phyloP scores from a whole-genome alignment of 2,329 filamentous ascomycete genomes.

The Fusarium newnesense region DNA sequence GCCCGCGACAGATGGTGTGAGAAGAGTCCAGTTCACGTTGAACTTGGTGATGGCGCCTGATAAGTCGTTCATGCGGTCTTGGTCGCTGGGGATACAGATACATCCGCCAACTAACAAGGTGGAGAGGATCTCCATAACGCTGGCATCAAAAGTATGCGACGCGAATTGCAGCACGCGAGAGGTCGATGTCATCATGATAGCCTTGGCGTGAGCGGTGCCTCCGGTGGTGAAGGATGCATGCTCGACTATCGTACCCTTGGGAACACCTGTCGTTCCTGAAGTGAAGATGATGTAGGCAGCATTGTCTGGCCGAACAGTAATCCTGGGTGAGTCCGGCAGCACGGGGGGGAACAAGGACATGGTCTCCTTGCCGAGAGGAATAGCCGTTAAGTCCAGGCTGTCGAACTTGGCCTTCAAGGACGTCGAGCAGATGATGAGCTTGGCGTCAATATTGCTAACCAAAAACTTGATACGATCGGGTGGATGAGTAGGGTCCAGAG shows the following conservation, averaged over 20 bases:
- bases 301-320: neutral
- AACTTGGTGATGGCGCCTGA: constrained; percentile 13
- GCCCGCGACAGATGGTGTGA: constrained; percentile 30
- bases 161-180: constrained; percentile 35
- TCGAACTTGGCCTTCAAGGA: neutral
- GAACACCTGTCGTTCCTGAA: constrained; percentile 33
- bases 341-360: neutral
- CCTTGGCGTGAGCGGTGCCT: constrained; percentile 27
- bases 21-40: constrained; percentile 27
- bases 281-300: constrained; percentile 37
- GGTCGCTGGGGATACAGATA: constrained; percentile 23
- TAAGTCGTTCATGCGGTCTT: constrained; percentile 30
- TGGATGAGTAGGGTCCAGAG: constrained; percentile 52
- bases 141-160: constrained; percentile 23
- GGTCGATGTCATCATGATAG: constrained; percentile 10
- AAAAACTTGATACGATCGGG: constrained; percentile 36
- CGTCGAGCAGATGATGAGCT: constrained; percentile 19
- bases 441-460: constrained; percentile 14
- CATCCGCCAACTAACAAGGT: constrained; percentile 37
- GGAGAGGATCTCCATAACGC: constrained; percentile 37
- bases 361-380: neutral
- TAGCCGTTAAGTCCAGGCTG: neutral
- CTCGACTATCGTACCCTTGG: constrained; percentile 34
- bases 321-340: neutral
- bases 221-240: constrained; percentile 25